phyloP scores from a whole-genome alignment of 768 basidiomycete species.

The Mycena olivaceomarginata region DNA sequence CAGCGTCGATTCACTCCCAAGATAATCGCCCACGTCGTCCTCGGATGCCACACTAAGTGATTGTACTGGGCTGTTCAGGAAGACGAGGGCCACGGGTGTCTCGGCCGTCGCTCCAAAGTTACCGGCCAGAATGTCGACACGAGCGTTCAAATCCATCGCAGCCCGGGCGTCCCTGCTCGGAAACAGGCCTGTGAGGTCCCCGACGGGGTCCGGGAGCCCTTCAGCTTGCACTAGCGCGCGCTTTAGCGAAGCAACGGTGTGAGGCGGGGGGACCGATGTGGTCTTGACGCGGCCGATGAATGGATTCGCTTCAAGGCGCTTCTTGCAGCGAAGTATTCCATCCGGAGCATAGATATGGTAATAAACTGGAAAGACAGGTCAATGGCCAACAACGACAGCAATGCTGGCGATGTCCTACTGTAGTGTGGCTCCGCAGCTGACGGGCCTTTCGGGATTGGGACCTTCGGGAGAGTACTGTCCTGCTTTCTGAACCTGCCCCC shows the following conservation, averaged over 20 bases:
- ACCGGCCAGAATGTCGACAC: constrained; percentile 9
- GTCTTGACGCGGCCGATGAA: constrained; percentile 29
- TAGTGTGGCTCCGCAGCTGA: constrained; percentile 12
- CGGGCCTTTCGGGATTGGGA: background rate
- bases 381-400: background rate
- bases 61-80: background rate
- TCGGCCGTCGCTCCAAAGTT: constrained; percentile 24
- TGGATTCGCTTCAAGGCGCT: background rate
- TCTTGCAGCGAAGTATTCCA: constrained; percentile 24
- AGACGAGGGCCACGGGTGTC: constrained; percentile 25
- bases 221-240: constrained; percentile 27
- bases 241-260: constrained; percentile 26
- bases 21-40: background rate
- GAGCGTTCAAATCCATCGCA: background rate
- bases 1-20: background rate
- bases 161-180: background rate
- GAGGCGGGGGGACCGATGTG: constrained; percentile 27
- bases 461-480: background rate
- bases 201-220: constrained; percentile 8
- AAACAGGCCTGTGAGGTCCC: constrained; percentile 8
- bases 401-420: background rate
- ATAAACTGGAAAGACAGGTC: constrained; percentile 16
- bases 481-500: background rate
- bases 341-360: constrained; percentile 22
- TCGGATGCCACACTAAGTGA: background rate